Evolutionary conservation across 169 alveolate genomes (phyloP).

Genomic region (Babesia gibsoni): DNA sequence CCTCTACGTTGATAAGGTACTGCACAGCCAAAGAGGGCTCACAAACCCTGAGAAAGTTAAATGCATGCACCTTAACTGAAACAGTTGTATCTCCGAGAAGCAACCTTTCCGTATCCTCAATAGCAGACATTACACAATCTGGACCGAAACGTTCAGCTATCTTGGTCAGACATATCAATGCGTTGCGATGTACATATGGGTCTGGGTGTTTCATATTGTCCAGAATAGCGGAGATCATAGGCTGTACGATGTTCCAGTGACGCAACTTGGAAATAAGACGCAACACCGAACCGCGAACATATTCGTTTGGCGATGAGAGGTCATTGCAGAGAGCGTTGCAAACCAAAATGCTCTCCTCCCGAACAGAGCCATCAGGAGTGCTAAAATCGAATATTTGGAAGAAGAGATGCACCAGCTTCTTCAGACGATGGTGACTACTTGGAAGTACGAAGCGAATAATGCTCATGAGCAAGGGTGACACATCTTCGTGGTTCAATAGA

Average conservation of each 20-base stretch:
- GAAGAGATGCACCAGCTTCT: slow-evolving; percentile 89
- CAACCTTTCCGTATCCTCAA: slow-evolving; percentile 67
- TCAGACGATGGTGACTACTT: slow-evolving; percentile 80
- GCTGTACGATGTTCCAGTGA: slow-evolving; percentile 86
- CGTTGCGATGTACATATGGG: slow-evolving; percentile 92
- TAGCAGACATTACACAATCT: slow-evolving; percentile 84
- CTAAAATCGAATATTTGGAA: slow-evolving; percentile 94
- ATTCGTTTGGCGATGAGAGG: slow-evolving; percentile 93
- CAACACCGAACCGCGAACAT: slow-evolving; percentile 93
- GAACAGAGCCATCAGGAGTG: slow-evolving; percentile 90
- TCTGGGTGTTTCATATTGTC: slow-evolving; percentile 89
- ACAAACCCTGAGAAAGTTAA: slow-evolving; percentile 81
- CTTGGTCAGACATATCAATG: slow-evolving; percentile 86
- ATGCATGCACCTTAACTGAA: slow-evolving; percentile 90
- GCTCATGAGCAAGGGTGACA: slow-evolving; percentile 74
- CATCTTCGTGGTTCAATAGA: slow-evolving; percentile 69
- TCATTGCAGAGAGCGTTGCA: slow-evolving; percentile 95
- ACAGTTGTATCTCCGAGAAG: slow-evolving; percentile 85
- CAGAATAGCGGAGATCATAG: slow-evolving; percentile 86
- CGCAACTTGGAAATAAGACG: slow-evolving; percentile 89
- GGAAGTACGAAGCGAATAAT: slow-evolving; percentile 80
- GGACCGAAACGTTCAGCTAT: slow-evolving; percentile 88
- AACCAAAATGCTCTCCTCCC: slow-evolving; percentile 94
- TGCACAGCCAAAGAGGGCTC: slow-evolving; percentile 84
- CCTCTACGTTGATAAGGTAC: slow-evolving; percentile 74